Base-by-base conservation (phyloP, 2,329 filamentous ascomycete species). In the Curvularia sp. region DNA sequence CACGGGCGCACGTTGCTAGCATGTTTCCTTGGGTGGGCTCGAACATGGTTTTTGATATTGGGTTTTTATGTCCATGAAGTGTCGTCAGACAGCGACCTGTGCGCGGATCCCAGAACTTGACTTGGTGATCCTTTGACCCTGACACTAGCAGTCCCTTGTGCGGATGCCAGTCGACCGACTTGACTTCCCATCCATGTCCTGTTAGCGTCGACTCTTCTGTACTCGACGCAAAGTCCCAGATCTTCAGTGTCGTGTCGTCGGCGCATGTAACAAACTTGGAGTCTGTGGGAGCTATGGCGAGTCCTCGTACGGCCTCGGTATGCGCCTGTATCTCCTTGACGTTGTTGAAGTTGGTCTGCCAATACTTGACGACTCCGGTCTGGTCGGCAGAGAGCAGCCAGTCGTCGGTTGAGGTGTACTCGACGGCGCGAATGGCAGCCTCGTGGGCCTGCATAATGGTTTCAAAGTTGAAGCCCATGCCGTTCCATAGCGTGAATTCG, bases 281-380 rank as follows among this genome's bases (percentile, higher is more conserved):
- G 78, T 99, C 95, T 62, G 90, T 97, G 0, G 95, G 95, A 59
- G 93, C 92, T 77, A 98, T 98, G 8, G 94, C 90, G 39, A 99
- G 82, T 71, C 97, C 95, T 69, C 95, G 85, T 61, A 99, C 91
- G 5, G 94, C 90, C 73, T 97, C 93, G 49, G 87, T 87, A 74
- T 98, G 95, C 6, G 93, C 95, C 73, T 93, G 89, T 53, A 99
- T 92, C 53, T 92, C 93, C 77, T 98, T 92, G 59, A 98, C 93
- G 71, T 98, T 97, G 83, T 99, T 98, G 81, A 99, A 97, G 77
- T 98, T 99, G 31, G 94, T 92, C 77, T 97, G 93, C 92, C 94
- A 98, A 80, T 99, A 99, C 80, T 98, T 98, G 79, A 99, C 89
- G 62, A 95, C 86, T 56, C 95, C 95, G 68, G 95, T 93, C 77